A percentile compares a stretch with the other conserved stretches of the same genome.
Conservation (phyloP, 768 basidiomycete species). For the Russula olivacea region DNA sequence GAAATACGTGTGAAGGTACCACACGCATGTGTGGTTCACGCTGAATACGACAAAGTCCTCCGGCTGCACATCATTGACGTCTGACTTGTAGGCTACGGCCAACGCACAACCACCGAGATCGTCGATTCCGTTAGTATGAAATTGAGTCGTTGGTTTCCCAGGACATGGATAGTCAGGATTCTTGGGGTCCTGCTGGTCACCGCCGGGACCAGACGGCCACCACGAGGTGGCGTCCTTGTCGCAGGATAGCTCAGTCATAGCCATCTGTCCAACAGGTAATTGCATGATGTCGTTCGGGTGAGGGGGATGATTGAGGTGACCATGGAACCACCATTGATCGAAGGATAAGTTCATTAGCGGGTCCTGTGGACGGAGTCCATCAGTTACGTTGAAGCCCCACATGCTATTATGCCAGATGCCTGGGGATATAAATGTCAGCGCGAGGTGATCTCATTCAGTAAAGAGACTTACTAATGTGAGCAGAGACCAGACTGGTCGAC, state of each 20-base stretch:
- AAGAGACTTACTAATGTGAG: constrained; percentile 4
- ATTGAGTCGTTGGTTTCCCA: constrained; percentile 24
- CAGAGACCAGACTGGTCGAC: constrained; percentile 1
- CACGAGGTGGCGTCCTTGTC: constrained; percentile 33
- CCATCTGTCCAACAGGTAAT: constrained; percentile 31
- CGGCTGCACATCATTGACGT: constrained; percentile 34
- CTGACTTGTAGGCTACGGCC: constrained; percentile 41
- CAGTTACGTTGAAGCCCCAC: constrained; percentile 38
- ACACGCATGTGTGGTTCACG: constrained; percentile 41
- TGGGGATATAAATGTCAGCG: constrained; percentile 10
- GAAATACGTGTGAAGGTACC: constrained; percentile 37
- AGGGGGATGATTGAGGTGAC: constrained; percentile 32
- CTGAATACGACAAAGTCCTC: constrained; percentile 41
- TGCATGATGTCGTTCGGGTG: constrained; percentile 31
- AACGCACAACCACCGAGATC: constrained; percentile 39
- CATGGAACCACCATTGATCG: constrained; percentile 37
- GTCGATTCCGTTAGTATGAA: constrained; percentile 31
- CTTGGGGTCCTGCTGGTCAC: constrained; percentile 25
- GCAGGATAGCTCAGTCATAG: constrained; percentile 30
- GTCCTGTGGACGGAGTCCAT: constrained; percentile 34
- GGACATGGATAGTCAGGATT: constrained; percentile 28
- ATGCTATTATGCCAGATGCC: constrained; percentile 29
- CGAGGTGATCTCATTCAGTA: background rate
- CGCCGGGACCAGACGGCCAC: constrained; percentile 26
- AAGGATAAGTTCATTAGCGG: constrained; percentile 34